These are phyloP conservation scores for Saccharata proteae DNA, from an alignment of 2,329 filamentous ascomycete genomes.

Conservation along the genomic window DNA sequence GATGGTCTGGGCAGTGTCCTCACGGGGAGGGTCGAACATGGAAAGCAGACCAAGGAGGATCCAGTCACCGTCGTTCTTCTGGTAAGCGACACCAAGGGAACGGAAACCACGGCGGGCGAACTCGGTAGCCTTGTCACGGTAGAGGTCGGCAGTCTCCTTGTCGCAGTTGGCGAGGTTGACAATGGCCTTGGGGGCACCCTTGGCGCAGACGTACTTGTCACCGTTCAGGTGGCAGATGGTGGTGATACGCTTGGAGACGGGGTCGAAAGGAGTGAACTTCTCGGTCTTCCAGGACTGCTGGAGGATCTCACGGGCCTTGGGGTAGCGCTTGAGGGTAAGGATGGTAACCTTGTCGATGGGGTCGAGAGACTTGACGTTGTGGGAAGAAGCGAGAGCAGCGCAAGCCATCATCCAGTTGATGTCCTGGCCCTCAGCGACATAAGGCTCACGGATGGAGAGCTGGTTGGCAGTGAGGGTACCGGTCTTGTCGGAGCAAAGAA, in stretches of 20 bases:
- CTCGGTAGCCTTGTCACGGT: conserved; percentile 61
- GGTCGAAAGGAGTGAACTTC: conserved; percentile 68
- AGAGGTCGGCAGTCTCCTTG: conserved; percentile 51
- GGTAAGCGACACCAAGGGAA: conserved; percentile 65
- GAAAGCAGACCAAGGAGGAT: conserved; percentile 64
- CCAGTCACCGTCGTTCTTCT: conserved; percentile 65
- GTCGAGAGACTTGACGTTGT: conserved; percentile 68
- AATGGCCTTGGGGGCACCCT: conserved; percentile 67
- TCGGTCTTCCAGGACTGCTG: conserved; percentile 63
- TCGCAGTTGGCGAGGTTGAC: conserved; percentile 57
- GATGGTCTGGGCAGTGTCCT: conserved; percentile 68
- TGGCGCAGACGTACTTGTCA: conserved; percentile 60
- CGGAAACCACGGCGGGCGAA: conserved; percentile 72
- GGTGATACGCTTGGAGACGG: conserved; percentile 69
- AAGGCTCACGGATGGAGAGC: conserved; percentile 64
- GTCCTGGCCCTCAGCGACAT: conserved; percentile 63
- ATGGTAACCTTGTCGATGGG: conserved; percentile 73
- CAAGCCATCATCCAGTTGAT: conserved; percentile 81
- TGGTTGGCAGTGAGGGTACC: conserved; percentile 67
- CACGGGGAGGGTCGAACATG: conserved; percentile 70
- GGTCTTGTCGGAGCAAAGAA: conserved; percentile 73
- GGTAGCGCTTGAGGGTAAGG: conserved; percentile 62
- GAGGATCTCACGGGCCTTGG: conserved; percentile 65
- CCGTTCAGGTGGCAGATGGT: conserved; percentile 56
- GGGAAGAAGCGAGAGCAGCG: conserved; percentile 62